Base-by-base conservation (phyloP, 371 early-diverging fungal species). In the Mortierella sp. region DNA sequence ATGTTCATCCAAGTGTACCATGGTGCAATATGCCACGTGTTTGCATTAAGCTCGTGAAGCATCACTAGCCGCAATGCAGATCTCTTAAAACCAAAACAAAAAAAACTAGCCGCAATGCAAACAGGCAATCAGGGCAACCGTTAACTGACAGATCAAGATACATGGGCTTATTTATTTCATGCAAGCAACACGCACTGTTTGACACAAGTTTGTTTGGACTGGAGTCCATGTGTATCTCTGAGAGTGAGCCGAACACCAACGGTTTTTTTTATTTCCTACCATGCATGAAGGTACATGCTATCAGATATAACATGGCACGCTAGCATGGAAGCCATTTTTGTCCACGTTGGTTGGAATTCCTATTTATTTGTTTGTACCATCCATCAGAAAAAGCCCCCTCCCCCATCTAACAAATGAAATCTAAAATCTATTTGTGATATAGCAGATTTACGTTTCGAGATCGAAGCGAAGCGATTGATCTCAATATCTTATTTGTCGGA, bases 281-380 rank as follows among this genome's bases (percentile, higher is more conserved):
- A 37, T 37, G 6, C 40, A 37, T 37, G 13, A 10, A 37, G 13
- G 40, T 37, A 37, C 40, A 37, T 37, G 6, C 1, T 37, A 9
- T 37, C 8, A 8, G 2, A 26, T 1, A 22, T 6, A n/a, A 49
- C 26, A 26, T 49, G 26, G 23, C 51, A 23, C 5, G 26, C 22
- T 28, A 26, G 28, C 51, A 64, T 37, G 56, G 60, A 2, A 12
- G 13, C 60, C 60, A 37, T 40, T 59, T 58, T 59, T 40, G 42
- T 59, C 37, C 60, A 40, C 40, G 60, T 59, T 59, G 22, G 37
- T 22, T 19, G 31, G 9, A 34, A n/a, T n/a, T n/a, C 31, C 57
- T 32, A 26, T 26, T 26, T n/a, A n/a, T n/a, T 31, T 54, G 29
- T 53, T 28, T 54, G 22, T 19, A 26, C 54, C 0, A 43, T 43